phyloP scores from a whole-genome alignment of 2,329 filamentous ascomycete species.

The Botrytis medusae region DNA sequence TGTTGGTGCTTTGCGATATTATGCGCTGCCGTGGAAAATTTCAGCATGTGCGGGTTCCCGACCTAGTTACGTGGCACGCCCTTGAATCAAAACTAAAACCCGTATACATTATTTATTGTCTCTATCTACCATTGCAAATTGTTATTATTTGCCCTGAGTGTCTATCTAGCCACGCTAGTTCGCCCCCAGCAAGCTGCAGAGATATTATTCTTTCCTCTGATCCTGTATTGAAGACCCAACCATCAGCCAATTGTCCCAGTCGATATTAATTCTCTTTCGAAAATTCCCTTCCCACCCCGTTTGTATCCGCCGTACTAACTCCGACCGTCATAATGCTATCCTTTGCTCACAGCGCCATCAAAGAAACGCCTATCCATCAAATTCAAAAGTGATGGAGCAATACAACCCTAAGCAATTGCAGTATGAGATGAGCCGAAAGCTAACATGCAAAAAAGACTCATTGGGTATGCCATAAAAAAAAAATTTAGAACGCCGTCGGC shows the following conservation, averaged over 20 bases:
- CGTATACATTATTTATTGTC: slow-evolving; percentile 8
- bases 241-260: neutral
- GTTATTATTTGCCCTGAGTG: neutral
- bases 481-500: neutral
- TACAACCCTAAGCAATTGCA: neutral
- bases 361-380: neutral
- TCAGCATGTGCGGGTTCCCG: neutral
- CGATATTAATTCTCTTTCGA: neutral
- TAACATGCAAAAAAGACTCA: slow-evolving; percentile 3
- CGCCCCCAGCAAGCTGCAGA: neutral
- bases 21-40: neutral
- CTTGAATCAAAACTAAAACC: neutral
- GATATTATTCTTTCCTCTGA: neutral
- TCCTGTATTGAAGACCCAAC: neutral
- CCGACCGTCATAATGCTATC: neutral
- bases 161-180: neutral
- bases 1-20: neutral
- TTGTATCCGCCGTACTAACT: neutral
- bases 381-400: neutral
- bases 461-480: slow-evolving; percentile 13
- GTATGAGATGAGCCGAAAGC: neutral
- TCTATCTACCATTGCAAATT: neutral
- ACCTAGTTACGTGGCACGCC: neutral
- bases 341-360: neutral
- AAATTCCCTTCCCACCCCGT: neutral